These are phyloP conservation scores for Penicillium sclerotigenum DNA, from an alignment of 2,329 filamentous ascomycete genomes.

Conservation along the genomic window DNA sequence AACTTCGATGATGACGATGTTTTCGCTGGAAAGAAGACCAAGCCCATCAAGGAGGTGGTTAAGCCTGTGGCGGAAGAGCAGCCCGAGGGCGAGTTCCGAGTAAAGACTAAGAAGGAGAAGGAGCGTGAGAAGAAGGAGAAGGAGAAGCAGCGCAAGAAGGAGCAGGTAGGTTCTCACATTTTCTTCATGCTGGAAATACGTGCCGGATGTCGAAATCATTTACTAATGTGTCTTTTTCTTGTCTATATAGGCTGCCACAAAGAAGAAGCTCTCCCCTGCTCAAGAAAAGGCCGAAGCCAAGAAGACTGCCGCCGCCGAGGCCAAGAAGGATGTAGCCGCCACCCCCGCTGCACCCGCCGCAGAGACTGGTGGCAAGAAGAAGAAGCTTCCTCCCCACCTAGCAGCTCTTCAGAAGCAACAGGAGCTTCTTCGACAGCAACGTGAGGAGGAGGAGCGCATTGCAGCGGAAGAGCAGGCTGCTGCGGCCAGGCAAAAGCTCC, in stretches of 20 bases:
- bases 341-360: constrained; percentile 26
- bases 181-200: background rate
- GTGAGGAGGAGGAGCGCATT: constrained; percentile 46
- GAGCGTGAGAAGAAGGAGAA: constrained; percentile 97
- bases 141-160: constrained; percentile 98
- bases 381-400: constrained; percentile 70
- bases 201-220: background rate
- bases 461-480: constrained; percentile 41
- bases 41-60: constrained; percentile 42
- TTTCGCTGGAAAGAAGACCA: constrained; percentile 76
- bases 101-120: constrained; percentile 97
- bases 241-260: constrained; percentile 67
- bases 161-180: constrained; percentile 63
- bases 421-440: constrained; percentile 44
- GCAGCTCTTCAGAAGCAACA: constrained; percentile 51
- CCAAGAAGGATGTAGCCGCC: constrained; percentile 54
- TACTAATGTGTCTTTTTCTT: constrained; percentile 11
- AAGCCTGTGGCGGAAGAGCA: constrained; percentile 44
- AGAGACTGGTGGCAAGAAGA: constrained; percentile 65
- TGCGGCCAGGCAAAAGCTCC: constrained; percentile 38
- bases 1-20: constrained; percentile 80
- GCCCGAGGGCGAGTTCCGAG: constrained; percentile 58
- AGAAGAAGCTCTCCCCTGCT: constrained; percentile 61
- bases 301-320: constrained; percentile 57
- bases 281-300: constrained; percentile 61